phyloP scores from a whole-genome alignment of 1,284 basidiomycete species.

The Boletus holoroseus region DNA sequence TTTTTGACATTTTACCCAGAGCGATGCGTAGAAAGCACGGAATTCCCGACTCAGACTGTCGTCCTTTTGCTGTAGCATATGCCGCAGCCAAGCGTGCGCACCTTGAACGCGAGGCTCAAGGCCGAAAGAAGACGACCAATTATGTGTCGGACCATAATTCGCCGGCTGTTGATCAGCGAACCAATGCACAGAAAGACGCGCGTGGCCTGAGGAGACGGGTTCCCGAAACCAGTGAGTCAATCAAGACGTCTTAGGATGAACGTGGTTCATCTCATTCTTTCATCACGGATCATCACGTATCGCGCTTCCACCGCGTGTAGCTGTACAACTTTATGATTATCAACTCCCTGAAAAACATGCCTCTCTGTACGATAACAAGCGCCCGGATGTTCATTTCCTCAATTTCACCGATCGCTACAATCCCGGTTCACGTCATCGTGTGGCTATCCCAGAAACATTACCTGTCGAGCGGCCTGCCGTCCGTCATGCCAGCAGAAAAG shows the following conservation, averaged over 20 bases:
- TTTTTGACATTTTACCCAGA: conserved; percentile 30
- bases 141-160: conserved; percentile 23
- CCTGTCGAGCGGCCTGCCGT: conserved; percentile 12
- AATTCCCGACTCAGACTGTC: conserved; percentile 72
- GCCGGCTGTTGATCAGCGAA: conserved; percentile 27
- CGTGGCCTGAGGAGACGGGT: conserved; percentile 32
- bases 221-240: conserved; percentile 32
- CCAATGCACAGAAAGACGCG: conserved; percentile 24
- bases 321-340: conserved; percentile 18
- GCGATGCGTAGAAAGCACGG: conserved; percentile 66
- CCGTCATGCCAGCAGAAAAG: conserved; percentile 27
- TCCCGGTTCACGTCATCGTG: conserved; percentile 30
- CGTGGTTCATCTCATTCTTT: conserved; percentile 29
- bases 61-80: conserved; percentile 80
- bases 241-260: conserved; percentile 21
- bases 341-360: conserved; percentile 17
- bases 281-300: conserved; percentile 18
- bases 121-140: conserved; percentile 30
- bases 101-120: conserved; percentile 41
- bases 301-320: conserved; percentile 22
- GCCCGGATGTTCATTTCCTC: conserved; percentile 14
- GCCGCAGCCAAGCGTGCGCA: conserved; percentile 55
- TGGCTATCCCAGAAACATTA: conserved; percentile 20
- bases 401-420: conserved; percentile 35
- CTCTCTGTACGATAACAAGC: conserved; percentile 17